A percentile compares a stretch with the other conserved stretches of the same genome.
phyloP scores from a whole-genome alignment of 129 eudicot genomes.

The Helianthus tuberosus region DNA sequence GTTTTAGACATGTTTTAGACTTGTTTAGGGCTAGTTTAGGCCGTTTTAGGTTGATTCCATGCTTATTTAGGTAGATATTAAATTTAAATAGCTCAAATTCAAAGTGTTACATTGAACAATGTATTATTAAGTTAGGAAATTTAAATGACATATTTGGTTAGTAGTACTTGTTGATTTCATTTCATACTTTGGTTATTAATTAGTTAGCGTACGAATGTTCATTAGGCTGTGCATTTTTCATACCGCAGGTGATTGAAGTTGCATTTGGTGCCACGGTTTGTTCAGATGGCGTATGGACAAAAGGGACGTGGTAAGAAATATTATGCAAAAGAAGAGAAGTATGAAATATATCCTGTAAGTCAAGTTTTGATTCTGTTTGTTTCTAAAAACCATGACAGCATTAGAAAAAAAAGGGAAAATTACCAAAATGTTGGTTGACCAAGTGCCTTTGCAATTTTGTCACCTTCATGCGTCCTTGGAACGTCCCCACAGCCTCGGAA shows the following conservation, averaged over 20 bases:
- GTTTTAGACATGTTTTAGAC: too few species aligned
- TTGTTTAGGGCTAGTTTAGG: too few species aligned
- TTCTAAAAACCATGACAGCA: background rate
- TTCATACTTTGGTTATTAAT: background rate
- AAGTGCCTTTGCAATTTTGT: too few species aligned
- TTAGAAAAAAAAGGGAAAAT: too few species aligned
- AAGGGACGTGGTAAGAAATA: slow-evolving; percentile 26
- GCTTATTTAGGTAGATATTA: too few species aligned
- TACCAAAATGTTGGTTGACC: too few species aligned
- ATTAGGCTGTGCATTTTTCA: background rate
- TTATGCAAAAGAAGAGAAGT: slow-evolving; percentile 25
- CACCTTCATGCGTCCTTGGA: too few species aligned
- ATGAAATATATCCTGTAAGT: slow-evolving; percentile 35
- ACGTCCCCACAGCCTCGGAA: too few species aligned
- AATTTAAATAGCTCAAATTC: too few species aligned
- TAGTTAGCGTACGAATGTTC: background rate
- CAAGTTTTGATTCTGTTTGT: background rate
- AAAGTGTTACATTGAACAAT: too few species aligned
- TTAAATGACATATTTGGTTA: background rate
- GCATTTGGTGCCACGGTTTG: slow-evolving; percentile 6
- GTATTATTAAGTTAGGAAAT: too few species aligned
- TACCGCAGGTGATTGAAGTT: background rate
- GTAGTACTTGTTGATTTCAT: slow-evolving; percentile 2
- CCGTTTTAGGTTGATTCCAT: too few species aligned
- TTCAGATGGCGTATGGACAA: slow-evolving; percentile 32